Base-by-base conservation (phyloP, 306 rosid genomes). In the Cucumis hystrix region DNA sequence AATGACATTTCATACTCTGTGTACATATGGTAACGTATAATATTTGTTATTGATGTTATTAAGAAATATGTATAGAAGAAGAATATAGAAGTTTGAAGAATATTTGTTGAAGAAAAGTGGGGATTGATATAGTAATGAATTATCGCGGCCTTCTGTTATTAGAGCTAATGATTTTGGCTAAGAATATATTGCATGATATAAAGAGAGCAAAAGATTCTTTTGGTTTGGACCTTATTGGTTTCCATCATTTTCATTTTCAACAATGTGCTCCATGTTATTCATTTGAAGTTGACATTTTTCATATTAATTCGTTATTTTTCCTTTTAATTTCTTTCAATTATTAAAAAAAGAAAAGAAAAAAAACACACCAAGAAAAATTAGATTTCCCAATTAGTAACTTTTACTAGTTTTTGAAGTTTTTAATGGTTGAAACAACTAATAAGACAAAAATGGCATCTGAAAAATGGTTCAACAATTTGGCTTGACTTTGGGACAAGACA, bases 191-290 rank as follows among this genome's bases (percentile, higher is more conserved):
- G 66, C 69, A 82, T 49, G 57, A 78, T 56, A 77, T 68, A 81
- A 82, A 65, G 62, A 43, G 2, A 78, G 49, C 72, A 65, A 66
- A 82, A 85, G 88, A 90, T 86, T 83, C 90, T 81, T 85, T 81
- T 39, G 81, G 90, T 80, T 86, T 84, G 80, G 76, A 77, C 81
- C 72, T 59, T 83, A 80, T 80, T 87, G 80, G 83, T 54, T 79
- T 58, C 78, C 82, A 83, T 89, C 81, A 69, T 79, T 84, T 76
- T 77, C 84, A 59, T 62, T 63, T 79, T 79, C 45, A 66, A 39
- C 72, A 37, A 66, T 66, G 51, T 66, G 72, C 72, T 66, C 72
- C 73, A 37, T 66, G 25, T 30, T 66, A n/a, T 80, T 84, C 17
- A 67, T 75, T 59, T 64, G 80, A 81, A 65, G 62, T 64, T 77